These are phyloP conservation scores for Boletus speciosus DNA, from an alignment of 768 basidiomycete genomes.

Conservation along the genomic window DNA sequence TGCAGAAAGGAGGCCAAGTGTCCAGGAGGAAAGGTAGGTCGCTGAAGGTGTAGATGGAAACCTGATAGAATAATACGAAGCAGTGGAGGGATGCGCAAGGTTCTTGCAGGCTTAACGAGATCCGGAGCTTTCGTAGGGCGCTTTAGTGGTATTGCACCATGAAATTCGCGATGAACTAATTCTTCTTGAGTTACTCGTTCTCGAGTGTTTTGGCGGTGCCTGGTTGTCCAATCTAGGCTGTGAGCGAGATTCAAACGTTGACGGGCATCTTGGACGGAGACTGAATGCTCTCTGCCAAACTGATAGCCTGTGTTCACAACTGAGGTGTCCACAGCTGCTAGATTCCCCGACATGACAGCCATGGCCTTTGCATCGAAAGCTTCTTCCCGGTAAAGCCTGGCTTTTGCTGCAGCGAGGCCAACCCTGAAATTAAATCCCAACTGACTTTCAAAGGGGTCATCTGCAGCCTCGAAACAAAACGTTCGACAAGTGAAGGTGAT, in stretches of 20 bases:
- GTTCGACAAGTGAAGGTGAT: slow-evolving; percentile 56
- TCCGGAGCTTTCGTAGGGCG: slow-evolving; percentile 37
- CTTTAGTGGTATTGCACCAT: slow-evolving; percentile 34
- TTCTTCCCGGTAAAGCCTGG: slow-evolving; percentile 70
- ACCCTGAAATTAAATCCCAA: slow-evolving; percentile 72
- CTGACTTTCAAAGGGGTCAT: slow-evolving; percentile 79
- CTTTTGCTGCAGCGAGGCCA: slow-evolving; percentile 67
- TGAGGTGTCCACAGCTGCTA: slow-evolving; percentile 30
- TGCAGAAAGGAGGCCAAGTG: slow-evolving; percentile 61
- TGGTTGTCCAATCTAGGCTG: slow-evolving; percentile 67
- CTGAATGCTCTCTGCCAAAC: slow-evolving; percentile 60
- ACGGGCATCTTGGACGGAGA: slow-evolving; percentile 70
- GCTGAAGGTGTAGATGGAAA: slow-evolving; percentile 52
- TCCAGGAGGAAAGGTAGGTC: slow-evolving; percentile 56
- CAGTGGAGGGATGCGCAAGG: slow-evolving; percentile 54
- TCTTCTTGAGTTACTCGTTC: slow-evolving; percentile 50
- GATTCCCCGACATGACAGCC: slow-evolving; percentile 42
- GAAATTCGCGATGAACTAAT: slow-evolving; percentile 42
- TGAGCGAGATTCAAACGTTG: slow-evolving; percentile 65
- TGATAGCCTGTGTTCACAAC: slow-evolving; percentile 54
- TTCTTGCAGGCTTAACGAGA: slow-evolving; percentile 39
- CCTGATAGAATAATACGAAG: slow-evolving; percentile 61
- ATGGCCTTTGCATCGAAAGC: slow-evolving; percentile 78
- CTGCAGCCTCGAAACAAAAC: slow-evolving; percentile 73
- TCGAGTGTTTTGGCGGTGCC: slow-evolving; percentile 46